Base-by-base conservation (phyloP, 164 flowering plant species). In the Umbellularia californica region DNA sequence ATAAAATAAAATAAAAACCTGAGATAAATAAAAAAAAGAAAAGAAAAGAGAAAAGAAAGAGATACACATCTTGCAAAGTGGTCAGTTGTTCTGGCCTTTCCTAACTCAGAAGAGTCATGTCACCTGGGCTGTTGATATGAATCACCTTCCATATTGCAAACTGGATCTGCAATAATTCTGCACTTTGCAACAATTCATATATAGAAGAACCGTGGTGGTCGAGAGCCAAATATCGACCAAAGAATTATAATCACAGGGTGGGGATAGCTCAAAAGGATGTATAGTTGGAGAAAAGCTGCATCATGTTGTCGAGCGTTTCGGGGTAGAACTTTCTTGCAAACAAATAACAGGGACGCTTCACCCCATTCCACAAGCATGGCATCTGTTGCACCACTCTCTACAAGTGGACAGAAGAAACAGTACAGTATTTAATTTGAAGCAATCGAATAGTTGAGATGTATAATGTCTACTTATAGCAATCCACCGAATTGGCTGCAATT, bases 241-340 rank as follows among this genome's bases (percentile, higher is more conserved):
- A 85, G 86, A 84, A 85, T 83, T 72, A 65, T 72, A 79, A 68
- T 78, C 74, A 75, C 69, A 58, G 60, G 73, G 41, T 41, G 9
- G 22, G 30, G 69, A 67, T 67, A 17, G 47, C 80, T 86, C 84
- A 84, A 79, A 81, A 68, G n/a, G 81, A 23, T 33, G 93, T 85
- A 63, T 83, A 88, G 70, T 92, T 89, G 77, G 94, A 84, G 85
- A 92, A 88, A 35, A 79, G 81, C 20, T 83, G 75, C 84, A 92
- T 35, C 85, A 92, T 73, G 50, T 75, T 83, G 70, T 89, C 85
- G 0, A 87, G 75, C 58, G 95, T 65, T 65, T 90, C 93, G 1
- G 93, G 93, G 72, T 83, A 75, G 81, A 92, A 92, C 70, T 92
- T 92, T 75, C 95, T 84, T 1, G 92, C 95, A 75, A 92, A 92